phyloP scores from a whole-genome alignment of 345 rosid species.

The Aethionema arabicum region DNA sequence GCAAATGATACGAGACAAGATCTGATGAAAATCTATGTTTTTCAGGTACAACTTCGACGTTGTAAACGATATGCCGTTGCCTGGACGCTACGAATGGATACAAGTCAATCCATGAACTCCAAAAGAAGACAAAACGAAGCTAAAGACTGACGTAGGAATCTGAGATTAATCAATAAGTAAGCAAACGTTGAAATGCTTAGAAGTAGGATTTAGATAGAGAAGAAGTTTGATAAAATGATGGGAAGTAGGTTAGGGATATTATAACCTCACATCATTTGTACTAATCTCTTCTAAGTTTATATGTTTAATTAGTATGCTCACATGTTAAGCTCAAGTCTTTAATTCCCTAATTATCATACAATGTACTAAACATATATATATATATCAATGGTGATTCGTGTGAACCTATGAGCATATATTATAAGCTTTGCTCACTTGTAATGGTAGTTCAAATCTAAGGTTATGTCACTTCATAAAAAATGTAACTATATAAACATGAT shows the following conservation, averaged over 20 bases:
- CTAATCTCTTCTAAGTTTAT: slow-evolving; percentile 3
- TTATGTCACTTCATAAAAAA: neutral
- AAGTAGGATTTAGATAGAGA: slow-evolving; percentile 4
- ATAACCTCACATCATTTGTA: slow-evolving; percentile 39
- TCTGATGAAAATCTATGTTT: neutral
- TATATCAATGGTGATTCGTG: too few species aligned
- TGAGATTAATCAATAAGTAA: slow-evolving; percentile 38
- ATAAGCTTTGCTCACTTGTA: too few species aligned
- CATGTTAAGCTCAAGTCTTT: too few species aligned
- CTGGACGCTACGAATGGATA: slow-evolving; percentile 80
- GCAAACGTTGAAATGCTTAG: slow-evolving; percentile 25
- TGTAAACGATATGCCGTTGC: slow-evolving; percentile 64
- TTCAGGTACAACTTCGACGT: slow-evolving; percentile 85
- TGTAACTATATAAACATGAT: neutral
- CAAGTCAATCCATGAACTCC: slow-evolving; percentile 41
- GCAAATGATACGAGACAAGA: neutral
- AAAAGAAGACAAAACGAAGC: slow-evolving; percentile 23
- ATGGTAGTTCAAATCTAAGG: neutral
- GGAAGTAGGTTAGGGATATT: slow-evolving; percentile 29
- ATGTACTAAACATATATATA: too few species aligned
- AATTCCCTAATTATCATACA: too few species aligned
- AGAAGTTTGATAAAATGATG: slow-evolving; percentile 34
- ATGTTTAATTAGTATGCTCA: too few species aligned
- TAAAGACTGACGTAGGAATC: slow-evolving; percentile 20
- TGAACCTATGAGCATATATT: too few species aligned